These are phyloP conservation scores for Pseudogymnoascus sp. DNA, from an alignment of 2,329 filamentous ascomycete species.

Conservation along the genomic window DNA sequence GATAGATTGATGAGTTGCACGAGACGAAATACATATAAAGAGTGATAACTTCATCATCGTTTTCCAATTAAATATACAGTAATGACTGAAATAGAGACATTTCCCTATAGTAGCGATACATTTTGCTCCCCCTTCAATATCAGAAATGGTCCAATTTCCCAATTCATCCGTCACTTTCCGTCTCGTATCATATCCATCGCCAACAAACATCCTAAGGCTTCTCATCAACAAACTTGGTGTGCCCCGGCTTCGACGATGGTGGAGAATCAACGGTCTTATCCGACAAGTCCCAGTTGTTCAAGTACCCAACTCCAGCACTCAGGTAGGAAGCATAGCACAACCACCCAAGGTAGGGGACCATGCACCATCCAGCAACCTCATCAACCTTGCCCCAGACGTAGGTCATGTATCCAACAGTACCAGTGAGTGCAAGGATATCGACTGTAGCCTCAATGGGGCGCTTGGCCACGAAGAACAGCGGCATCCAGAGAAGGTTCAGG, in stretches of 20 bases:
- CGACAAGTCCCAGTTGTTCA: conserved; percentile 60
- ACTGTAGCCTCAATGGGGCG: conserved; percentile 65
- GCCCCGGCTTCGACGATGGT: conserved; percentile 20
- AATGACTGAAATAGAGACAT: not conserved
- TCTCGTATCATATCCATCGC: conserved; percentile 18
- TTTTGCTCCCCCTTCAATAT: not conserved
- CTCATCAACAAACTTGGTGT: conserved; percentile 28
- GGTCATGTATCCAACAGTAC: conserved; percentile 64
- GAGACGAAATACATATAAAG: not conserved
- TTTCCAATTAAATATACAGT: not conserved
- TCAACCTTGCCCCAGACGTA: conserved; percentile 73
- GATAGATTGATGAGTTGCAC: not conserved
- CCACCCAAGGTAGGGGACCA: conserved; percentile 81
- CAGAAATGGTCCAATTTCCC: not conserved
- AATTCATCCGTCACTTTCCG: conserved; percentile 16
- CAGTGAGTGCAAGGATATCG: conserved; percentile 67
- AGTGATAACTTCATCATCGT: not conserved
- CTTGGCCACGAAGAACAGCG: conserved; percentile 77
- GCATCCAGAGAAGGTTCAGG: conserved; percentile 85
- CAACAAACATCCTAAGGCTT: conserved; percentile 19
- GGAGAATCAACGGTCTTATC: conserved; percentile 25
- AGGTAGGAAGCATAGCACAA: conserved; percentile 82
- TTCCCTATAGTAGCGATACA: not conserved
- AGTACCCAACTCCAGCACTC: conserved; percentile 57
- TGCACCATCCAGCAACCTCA: conserved; percentile 59